A percentile compares a stretch with the other conserved stretches of the same genome.
Conservation (phyloP, 441 rosid species). For the Sinapis alba region DNA sequence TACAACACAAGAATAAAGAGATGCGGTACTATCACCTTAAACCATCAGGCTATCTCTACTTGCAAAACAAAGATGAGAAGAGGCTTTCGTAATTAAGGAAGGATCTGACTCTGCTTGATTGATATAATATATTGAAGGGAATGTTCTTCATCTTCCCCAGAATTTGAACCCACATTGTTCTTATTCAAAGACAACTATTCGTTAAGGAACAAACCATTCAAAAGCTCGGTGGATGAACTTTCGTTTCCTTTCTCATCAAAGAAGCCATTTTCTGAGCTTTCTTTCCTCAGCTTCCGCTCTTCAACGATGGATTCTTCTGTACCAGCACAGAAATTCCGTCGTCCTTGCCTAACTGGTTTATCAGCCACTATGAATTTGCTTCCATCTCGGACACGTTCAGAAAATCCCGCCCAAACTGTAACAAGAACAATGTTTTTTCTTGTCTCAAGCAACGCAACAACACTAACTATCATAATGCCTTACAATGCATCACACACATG, state of each 20-base stretch:
- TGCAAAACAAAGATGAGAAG: slow-evolving; percentile 13
- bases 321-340: slow-evolving; percentile 60
- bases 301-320: slow-evolving; percentile 63
- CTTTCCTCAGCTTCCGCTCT: slow-evolving; percentile 66
- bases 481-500: not conserved
- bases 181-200: slow-evolving; percentile 27
- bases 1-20: not conserved
- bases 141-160: not conserved
- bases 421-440: not conserved
- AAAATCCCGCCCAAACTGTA: slow-evolving; percentile 96
- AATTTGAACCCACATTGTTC: not conserved
- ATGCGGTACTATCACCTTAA: not conserved
- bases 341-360: slow-evolving; percentile 57
- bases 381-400: slow-evolving; percentile 84
- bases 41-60: not conserved
- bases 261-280: slow-evolving; percentile 57
- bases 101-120: not conserved
- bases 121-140: not conserved
- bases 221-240: slow-evolving; percentile 52
- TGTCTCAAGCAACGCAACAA: not conserved
- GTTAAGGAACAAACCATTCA: slow-evolving; percentile 59
- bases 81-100: not conserved
- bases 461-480: not conserved
- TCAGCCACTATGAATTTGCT: slow-evolving; percentile 86
- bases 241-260: slow-evolving; percentile 56